Conservation (phyloP, 305 asterid genomes). For the Stenogyne calaminthoides region DNA sequence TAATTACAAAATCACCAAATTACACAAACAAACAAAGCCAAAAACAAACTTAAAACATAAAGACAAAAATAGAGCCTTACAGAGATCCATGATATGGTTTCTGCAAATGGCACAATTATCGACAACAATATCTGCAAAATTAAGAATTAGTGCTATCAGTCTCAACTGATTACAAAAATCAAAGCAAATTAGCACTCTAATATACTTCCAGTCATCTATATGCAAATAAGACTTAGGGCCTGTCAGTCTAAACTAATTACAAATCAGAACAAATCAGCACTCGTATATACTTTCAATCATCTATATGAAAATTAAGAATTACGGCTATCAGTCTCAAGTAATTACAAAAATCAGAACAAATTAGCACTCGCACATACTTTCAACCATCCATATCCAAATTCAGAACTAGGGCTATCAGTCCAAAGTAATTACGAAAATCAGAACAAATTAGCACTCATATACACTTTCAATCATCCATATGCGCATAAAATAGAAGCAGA, state of each 20-base stretch:
- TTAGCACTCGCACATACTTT: not conserved
- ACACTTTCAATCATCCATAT: not conserved
- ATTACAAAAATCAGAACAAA: slow-evolving; percentile 14
- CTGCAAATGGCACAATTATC: slow-evolving; percentile 96
- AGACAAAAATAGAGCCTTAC: slow-evolving; percentile 45
- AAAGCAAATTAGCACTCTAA: not conserved
- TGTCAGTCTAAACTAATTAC: not conserved
- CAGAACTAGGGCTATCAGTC: too few species aligned
- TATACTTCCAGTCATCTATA: not conserved
- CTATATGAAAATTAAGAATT: too few species aligned
- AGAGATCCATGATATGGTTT: slow-evolving; percentile 96
- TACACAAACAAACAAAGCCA: not conserved
- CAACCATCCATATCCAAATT: not conserved
- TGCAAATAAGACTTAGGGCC: not conserved
- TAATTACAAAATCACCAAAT: slow-evolving; percentile 35
- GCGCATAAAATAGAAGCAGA: not conserved
- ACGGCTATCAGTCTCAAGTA: not conserved
- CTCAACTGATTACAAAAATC: not conserved
- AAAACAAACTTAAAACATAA: not conserved
- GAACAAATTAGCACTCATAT: not conserved
- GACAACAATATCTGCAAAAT: slow-evolving; percentile 81
- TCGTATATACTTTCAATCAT: not conserved
- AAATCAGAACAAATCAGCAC: slow-evolving; percentile 12
- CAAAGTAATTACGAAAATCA: not conserved
- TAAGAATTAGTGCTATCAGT: slow-evolving; percentile 34